phyloP scores from a whole-genome alignment of 2,329 filamentous ascomycete genomes.

The Colletotrichum lindemuthianum region DNA sequence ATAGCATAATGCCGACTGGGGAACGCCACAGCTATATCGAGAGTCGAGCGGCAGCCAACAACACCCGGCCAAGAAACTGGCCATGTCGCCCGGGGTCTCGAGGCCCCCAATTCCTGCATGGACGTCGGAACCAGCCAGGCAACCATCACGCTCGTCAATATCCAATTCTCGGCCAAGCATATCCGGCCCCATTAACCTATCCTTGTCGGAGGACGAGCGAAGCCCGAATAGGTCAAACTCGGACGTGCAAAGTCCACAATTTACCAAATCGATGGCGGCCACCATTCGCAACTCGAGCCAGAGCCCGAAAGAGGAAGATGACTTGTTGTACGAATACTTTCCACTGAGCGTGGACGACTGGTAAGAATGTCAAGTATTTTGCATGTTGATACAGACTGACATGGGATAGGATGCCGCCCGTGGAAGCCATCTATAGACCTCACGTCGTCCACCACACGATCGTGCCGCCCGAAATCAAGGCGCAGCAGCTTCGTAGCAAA shows the following conservation, averaged over 20 bases:
- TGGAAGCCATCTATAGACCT: slow-evolving; percentile 89
- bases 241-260: slow-evolving; percentile 62
- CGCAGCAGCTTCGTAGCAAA: slow-evolving; percentile 71
- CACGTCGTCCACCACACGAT: slow-evolving; percentile 93
- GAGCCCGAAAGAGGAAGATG: slow-evolving; percentile 79
- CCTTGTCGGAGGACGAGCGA: slow-evolving; percentile 69
- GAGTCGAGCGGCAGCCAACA: slow-evolving; percentile 53
- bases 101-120: slow-evolving; percentile 66
- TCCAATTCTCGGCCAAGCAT: slow-evolving; percentile 37
- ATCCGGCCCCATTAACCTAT: slow-evolving; percentile 60
- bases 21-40: slow-evolving; percentile 50
- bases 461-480: slow-evolving; percentile 75
- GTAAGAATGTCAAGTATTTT: slow-evolving; percentile 49
- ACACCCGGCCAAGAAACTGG: slow-evolving; percentile 63
- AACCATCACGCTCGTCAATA: slow-evolving; percentile 2
- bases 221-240: slow-evolving; percentile 63
- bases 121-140: slow-evolving; percentile 47
- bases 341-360: slow-evolving; percentile 91
- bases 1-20: slow-evolving; percentile 57
- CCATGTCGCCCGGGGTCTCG: slow-evolving; percentile 60
- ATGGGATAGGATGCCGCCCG: slow-evolving; percentile 77
- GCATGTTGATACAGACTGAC: slow-evolving; percentile 37
- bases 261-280: slow-evolving; percentile 49
- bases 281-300: slow-evolving; percentile 55
- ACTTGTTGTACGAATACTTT: slow-evolving; percentile 94